Base-by-base conservation (phyloP, 441 rosid genomes). In the Mallotus repandus region DNA sequence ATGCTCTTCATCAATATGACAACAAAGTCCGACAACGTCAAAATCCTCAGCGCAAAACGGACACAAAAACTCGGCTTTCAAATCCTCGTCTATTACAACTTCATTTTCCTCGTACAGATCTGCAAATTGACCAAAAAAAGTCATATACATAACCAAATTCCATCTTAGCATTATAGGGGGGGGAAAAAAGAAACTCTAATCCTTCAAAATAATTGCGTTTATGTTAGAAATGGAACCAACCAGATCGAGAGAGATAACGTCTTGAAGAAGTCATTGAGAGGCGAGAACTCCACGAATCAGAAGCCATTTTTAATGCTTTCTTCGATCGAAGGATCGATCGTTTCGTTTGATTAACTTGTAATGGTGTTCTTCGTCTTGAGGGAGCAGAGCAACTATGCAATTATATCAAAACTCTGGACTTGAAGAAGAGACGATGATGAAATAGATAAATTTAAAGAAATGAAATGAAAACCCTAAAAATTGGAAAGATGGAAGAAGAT, bases 1-100 rank as follows among this genome's bases (percentile, higher is more conserved):
- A 84, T 92, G 96, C 25, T 88, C 88, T 69, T 89, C 98, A 52
- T 88, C 94, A 75, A 91, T 82, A 58, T 92, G 98, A 74, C 96
- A 91, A 84, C 87, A 92, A 29, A 92, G 91, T 10, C 92, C 98
- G 60, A 92, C 87, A 63, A 91, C 82, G 72, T 92, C 96, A 71
- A 91, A 89, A 77, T 88, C 94, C 79, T 90, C 96, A 22, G 81
- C 88, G 45, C 94, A 92, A 72, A 90, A 92, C 0, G 98, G 93
- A 63, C 98, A 92, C 35, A 86, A 66, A 78, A 82, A 89, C 88
- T 89, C 90, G 3, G 86, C 84, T 72, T 85, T 84, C 77, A 76
- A 79, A 73, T 85, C 88, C 18, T 88, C 93, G 19, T 87, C 96
- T 41, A 46, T 89, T 38, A 85, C 94, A 22, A 45, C 88, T 10